Percentiles rank a stretch among this genome's conserved stretches.
These are phyloP conservation scores for Pleurotus tuoliensis DNA, from an alignment of 768 basidiomycete genomes.

Conservation along the genomic window DNA sequence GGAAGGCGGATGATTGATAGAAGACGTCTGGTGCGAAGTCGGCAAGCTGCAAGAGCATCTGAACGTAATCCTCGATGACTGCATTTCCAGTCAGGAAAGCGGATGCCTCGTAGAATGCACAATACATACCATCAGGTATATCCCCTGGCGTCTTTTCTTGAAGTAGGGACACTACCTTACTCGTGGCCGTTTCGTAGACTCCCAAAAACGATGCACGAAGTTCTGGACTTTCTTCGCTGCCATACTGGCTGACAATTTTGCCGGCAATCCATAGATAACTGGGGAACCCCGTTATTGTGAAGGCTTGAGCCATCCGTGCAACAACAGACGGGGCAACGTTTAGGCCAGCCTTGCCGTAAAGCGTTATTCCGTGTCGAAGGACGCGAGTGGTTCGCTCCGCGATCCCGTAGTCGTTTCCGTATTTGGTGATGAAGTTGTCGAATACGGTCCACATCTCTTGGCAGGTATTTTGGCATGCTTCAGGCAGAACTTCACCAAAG, in stretches of 20 bases:
- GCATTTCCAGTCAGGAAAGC: conserved; percentile 1
- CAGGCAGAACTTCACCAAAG: conserved; percentile 80
- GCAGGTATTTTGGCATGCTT: conserved; percentile 73
- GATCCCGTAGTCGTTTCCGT: conserved; percentile 69
- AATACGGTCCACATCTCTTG: conserved; percentile 82
- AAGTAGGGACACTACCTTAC: conserved; percentile 63
- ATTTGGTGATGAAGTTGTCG: conserved; percentile 74
- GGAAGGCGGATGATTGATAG: conserved; percentile 75
- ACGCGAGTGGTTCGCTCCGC: conserved; percentile 84
- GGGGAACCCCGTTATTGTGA: conserved; percentile 76
- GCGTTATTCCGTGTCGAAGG: conserved; percentile 74
- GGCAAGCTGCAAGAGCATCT: conserved; percentile 68
- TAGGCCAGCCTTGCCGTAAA: conserved; percentile 70
- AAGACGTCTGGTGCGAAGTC: conserved; percentile 70
- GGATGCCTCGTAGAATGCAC: background rate
- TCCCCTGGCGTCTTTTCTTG: conserved; percentile 65
- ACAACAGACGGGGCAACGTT: conserved; percentile 69
- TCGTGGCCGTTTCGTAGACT: conserved; percentile 74
- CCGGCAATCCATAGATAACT: conserved; percentile 94
- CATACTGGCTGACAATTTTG: conserved; percentile 78
- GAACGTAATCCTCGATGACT: conserved; percentile 96
- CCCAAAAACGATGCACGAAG: conserved; percentile 56
- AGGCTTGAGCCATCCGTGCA: conserved; percentile 70
- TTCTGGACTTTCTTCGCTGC: conserved; percentile 52
- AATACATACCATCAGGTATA: conserved; percentile 77